Evolutionary conservation across 2,329 filamentous ascomycete species (phyloP).

Genomic region (Nigrospora oryzae): DNA sequence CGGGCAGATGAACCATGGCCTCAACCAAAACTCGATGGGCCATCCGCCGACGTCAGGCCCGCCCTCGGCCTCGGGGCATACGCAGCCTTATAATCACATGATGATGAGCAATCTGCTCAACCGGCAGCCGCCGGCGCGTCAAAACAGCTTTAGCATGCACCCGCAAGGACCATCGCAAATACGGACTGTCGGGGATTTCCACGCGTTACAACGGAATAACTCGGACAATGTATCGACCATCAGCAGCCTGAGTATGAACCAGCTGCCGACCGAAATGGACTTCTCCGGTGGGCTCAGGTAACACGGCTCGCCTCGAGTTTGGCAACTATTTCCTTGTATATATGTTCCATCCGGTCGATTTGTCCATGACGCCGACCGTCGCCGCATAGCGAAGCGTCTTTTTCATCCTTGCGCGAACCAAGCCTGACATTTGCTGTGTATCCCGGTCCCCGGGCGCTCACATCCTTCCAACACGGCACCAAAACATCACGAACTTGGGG

Average conservation of each 20-base stretch:
- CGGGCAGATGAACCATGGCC: constrained; percentile 13
- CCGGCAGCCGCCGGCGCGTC: constrained; percentile 25
- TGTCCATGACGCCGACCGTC: too few species aligned
- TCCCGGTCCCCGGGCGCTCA: too few species aligned
- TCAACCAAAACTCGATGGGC: constrained; percentile 22
- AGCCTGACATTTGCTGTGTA: too few species aligned
- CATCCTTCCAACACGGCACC: too few species aligned
- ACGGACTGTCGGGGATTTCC: constrained; percentile 39
- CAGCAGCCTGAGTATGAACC: constrained; percentile 21
- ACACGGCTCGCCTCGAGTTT: too few species aligned
- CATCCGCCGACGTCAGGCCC: constrained; percentile 17
- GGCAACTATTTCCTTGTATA: too few species aligned
- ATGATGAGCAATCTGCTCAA: constrained; percentile 22
- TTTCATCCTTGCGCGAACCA: too few species aligned
- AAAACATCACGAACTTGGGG: too few species aligned
- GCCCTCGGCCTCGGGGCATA: constrained; percentile 8
- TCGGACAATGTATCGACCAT: constrained; percentile 28
- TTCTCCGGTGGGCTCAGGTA: constrained; percentile 27
- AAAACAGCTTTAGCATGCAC: constrained; percentile 29
- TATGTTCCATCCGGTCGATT: too few species aligned
- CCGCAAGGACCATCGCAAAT: constrained; percentile 25
- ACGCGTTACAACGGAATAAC: constrained; percentile 36
- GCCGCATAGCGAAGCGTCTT: too few species aligned
- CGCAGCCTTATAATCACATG: constrained; percentile 16
- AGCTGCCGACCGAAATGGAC: constrained; percentile 28